Evolutionary conservation across 768 basidiomycete species (phyloP).

Genomic region (Phallus indusiatus): DNA sequence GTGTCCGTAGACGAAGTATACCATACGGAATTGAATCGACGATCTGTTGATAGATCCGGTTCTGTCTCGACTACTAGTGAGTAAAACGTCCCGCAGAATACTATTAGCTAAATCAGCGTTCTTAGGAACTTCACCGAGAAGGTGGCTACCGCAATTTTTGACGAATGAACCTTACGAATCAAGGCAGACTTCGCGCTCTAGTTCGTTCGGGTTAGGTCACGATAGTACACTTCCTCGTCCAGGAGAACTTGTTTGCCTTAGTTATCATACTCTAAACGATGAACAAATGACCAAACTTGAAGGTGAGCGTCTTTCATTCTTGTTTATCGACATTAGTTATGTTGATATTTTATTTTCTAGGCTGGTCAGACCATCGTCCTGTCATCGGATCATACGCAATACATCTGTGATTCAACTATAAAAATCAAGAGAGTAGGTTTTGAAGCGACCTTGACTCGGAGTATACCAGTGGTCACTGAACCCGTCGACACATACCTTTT

Average conservation of each 20-base stretch:
- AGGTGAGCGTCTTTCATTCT: slow-evolving; percentile 19
- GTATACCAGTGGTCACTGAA: too few species aligned
- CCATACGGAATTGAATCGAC: neutral
- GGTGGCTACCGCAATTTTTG: neutral
- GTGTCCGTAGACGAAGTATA: neutral
- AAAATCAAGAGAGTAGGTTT: too few species aligned
- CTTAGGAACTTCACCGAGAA: slow-evolving; percentile 13
- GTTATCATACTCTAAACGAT: slow-evolving; percentile 69
- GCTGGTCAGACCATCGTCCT: slow-evolving; percentile 75
- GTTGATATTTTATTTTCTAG: neutral
- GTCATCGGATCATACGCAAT: slow-evolving; percentile 74
- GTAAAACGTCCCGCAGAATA: neutral
- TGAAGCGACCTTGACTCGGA: too few species aligned
- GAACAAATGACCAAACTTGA: slow-evolving; percentile 63
- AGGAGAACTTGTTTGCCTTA: slow-evolving; percentile 66
- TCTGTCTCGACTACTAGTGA: neutral
- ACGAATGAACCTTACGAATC: slow-evolving; percentile 12
- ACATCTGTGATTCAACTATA: slow-evolving; percentile 35
- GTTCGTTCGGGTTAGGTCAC: neutral
- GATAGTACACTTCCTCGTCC: slow-evolving; percentile 27
- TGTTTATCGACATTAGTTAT: neutral
- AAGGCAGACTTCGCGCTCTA: slow-evolving; percentile 19
- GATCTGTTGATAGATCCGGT: neutral
- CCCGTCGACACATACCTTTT: too few species aligned
- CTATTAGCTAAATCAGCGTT: neutral